phyloP scores from a whole-genome alignment of 306 rosid species.

The Prosopis cineraria region DNA sequence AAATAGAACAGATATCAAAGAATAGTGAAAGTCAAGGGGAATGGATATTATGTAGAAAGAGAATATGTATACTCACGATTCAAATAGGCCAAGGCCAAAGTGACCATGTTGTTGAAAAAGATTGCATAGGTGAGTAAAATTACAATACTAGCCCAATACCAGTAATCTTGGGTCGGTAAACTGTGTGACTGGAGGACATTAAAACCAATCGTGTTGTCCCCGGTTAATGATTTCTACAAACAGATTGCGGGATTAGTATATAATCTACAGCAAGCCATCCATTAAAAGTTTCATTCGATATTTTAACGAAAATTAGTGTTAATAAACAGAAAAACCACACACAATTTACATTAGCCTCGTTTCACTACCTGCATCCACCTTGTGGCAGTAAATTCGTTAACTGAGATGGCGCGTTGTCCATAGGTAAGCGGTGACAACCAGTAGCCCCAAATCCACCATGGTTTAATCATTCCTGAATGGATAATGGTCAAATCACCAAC shows the following conservation, averaged over 20 bases:
- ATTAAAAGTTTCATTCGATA: neutral
- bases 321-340: neutral
- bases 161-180: conserved; percentile 60
- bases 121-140: conserved; percentile 48
- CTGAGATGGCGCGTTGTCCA: conserved; percentile 74
- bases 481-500: conserved; percentile 24
- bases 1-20: conserved; percentile 1
- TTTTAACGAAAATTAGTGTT: neutral
- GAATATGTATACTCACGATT: conserved; percentile 59
- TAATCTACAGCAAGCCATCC: conserved; percentile 25
- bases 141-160: conserved; percentile 82
- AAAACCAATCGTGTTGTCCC: conserved; percentile 52
- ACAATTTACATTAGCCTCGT: conserved; percentile 25
- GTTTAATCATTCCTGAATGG: conserved; percentile 66
- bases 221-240: conserved; percentile 54
- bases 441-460: conserved; percentile 89
- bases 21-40: neutral
- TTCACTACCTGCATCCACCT: conserved; percentile 73
- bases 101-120: conserved; percentile 63
- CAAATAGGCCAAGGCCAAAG: conserved; percentile 66
- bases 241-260: conserved; percentile 19
- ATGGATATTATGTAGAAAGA: neutral
- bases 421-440: conserved; percentile 86
- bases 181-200: conserved; percentile 49
- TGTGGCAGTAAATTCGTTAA: conserved; percentile 80